Percentiles rank a stretch among this genome's conserved stretches.
Conservation (phyloP, 2,329 filamentous ascomycete genomes). For the Elsinoe ampelina region DNA sequence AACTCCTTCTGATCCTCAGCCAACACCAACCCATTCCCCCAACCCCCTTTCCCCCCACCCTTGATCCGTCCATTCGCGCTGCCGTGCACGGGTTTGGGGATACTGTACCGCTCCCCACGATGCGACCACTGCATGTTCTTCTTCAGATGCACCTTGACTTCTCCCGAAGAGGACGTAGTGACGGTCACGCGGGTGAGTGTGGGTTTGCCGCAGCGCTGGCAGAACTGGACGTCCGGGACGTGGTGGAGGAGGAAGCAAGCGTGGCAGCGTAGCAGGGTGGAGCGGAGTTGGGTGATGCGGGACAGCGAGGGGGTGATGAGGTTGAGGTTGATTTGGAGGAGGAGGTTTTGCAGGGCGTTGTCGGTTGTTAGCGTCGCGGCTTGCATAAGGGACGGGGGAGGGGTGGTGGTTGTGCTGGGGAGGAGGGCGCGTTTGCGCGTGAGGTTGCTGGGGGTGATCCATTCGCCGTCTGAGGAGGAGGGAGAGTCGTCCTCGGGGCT, state of each 20-base stretch:
- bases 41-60: slow-evolving; percentile 72
- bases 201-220: slow-evolving; percentile 77
- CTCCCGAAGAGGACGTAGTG: slow-evolving; percentile 69
- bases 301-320: slow-evolving; percentile 70
- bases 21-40: slow-evolving; percentile 75
- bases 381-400: slow-evolving; percentile 57
- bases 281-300: slow-evolving; percentile 75
- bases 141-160: slow-evolving; percentile 80
- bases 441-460: slow-evolving; percentile 92
- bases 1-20: slow-evolving; percentile 97
- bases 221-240: slow-evolving; percentile 85
- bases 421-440: slow-evolving; percentile 72
- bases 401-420: slow-evolving; percentile 28
- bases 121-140: slow-evolving; percentile 96
- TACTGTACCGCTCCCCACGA: slow-evolving; percentile 80
- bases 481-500: slow-evolving; percentile 32
- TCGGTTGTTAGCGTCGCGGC: slow-evolving; percentile 90
- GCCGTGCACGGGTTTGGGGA: slow-evolving; percentile 82
- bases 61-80: slow-evolving; percentile 66
- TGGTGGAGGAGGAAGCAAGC: slow-evolving; percentile 80
- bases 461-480: slow-evolving; percentile 58
- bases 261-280: slow-evolving; percentile 86
- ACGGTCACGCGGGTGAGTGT: slow-evolving; percentile 79
- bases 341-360: slow-evolving; percentile 96
- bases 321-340: slow-evolving; percentile 88